Evolutionary conservation across 768 basidiomycete species (phyloP).

Genomic region (Tylopilus rubrobrunneus): DNA sequence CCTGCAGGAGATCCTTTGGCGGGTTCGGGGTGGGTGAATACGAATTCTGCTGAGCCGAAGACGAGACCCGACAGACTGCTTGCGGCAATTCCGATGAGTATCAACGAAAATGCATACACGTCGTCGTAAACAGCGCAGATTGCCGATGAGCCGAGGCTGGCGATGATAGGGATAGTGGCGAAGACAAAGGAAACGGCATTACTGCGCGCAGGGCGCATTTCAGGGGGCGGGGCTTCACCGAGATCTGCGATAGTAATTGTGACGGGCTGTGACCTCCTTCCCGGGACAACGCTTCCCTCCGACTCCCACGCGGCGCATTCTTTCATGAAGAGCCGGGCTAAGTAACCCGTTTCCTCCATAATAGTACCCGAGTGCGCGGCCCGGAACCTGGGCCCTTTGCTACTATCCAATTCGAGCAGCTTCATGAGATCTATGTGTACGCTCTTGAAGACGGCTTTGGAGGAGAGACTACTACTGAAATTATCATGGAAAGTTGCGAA

Average conservation of each 20-base stretch:
- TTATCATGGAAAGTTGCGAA: no score
- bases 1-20: background rate
- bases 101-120: background rate
- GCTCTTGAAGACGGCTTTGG: background rate
- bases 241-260: background rate
- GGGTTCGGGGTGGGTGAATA: background rate
- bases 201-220: background rate
- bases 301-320: background rate
- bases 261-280: background rate
- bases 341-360: background rate
- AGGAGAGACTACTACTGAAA: no score
- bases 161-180: background rate
- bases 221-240: background rate
- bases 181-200: background rate
- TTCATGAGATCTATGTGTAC: background rate
- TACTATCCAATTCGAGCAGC: background rate
- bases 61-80: background rate
- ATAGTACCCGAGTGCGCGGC: background rate
- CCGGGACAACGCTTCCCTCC: background rate
- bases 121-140: background rate
- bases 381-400: background rate
- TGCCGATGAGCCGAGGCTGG: background rate
- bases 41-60: background rate
- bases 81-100: background rate
- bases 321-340: background rate